phyloP scores from a whole-genome alignment of 2,329 filamentous ascomycete genomes.

The Atkinsonella hypoxylon region DNA sequence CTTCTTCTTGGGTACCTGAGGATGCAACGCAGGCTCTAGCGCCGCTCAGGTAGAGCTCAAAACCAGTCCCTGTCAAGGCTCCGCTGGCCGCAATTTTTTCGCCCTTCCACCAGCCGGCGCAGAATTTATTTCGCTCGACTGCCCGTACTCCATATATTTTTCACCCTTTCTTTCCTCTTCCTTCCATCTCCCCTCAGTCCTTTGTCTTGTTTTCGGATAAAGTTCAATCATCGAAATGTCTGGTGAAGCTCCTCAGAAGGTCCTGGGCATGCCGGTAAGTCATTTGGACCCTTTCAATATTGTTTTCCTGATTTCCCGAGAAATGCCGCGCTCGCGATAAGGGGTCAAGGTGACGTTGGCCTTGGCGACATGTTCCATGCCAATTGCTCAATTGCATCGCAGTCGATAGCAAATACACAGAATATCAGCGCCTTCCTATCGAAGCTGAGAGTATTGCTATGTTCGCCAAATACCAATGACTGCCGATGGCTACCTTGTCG shows the following conservation, averaged over 20 bases:
- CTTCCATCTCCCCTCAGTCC: constrained; percentile 50
- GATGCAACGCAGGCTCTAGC: constrained; percentile 15
- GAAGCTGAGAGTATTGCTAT: neutral
- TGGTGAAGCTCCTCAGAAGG: constrained; percentile 40
- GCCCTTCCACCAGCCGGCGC: constrained; percentile 29
- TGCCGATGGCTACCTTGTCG: neutral
- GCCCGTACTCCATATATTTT: constrained; percentile 28
- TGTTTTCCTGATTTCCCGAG: constrained; percentile 7
- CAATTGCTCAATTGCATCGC: constrained; percentile 11
- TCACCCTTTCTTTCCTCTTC: constrained; percentile 31
- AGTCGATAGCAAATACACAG: neutral
- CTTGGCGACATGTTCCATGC: constrained; percentile 3
- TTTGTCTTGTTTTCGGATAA: constrained; percentile 34
- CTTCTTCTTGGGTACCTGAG: constrained; percentile 5
- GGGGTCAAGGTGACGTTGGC: constrained; percentile 3
- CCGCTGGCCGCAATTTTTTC: constrained; percentile 38
- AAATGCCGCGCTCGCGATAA: constrained; percentile 20
- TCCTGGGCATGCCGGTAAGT: constrained; percentile 59
- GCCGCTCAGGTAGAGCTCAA: constrained; percentile 38
- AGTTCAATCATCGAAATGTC: constrained; percentile 39
- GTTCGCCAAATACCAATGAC: neutral
- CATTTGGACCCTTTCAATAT: constrained; percentile 1
- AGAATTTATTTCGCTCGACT: constrained; percentile 32
- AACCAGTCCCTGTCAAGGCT: constrained; percentile 32
- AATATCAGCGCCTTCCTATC: neutral